These are phyloP conservation scores for Ceratocystis diversiconidia DNA, from an alignment of 2,329 filamentous ascomycete species.

Conservation along the genomic window DNA sequence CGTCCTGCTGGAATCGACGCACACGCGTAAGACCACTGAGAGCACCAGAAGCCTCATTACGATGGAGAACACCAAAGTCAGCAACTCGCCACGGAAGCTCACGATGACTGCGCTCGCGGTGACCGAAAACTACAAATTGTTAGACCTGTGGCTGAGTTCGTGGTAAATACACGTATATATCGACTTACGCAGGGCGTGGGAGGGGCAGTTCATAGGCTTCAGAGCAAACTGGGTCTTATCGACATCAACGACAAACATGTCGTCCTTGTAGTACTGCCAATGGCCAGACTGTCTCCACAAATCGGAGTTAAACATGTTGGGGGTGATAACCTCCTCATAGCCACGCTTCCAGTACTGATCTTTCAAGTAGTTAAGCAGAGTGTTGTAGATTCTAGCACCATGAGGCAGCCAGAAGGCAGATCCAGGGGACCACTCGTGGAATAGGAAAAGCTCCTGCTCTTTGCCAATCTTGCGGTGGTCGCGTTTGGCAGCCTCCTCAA, in stretches of 20 bases:
- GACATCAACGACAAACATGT: constrained; percentile 65
- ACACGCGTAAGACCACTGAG: constrained; percentile 83
- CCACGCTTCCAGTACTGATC: constrained; percentile 84
- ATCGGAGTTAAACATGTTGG: constrained; percentile 84
- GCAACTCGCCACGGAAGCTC: constrained; percentile 86
- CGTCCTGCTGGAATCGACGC: constrained; percentile 88
- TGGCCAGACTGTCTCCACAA: constrained; percentile 93
- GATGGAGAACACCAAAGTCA: constrained; percentile 88
- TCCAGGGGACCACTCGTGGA: constrained; percentile 84
- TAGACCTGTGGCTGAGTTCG: background rate
- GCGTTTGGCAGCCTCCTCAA: constrained; percentile 95
- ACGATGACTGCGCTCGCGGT: constrained; percentile 28
- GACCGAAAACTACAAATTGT: constrained; percentile 18
- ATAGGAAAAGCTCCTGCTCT: constrained; percentile 96
- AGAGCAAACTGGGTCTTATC: constrained; percentile 63
- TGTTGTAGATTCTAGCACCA: constrained; percentile 86
- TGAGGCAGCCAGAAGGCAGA: constrained; percentile 87
- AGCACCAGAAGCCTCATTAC: constrained; percentile 89
- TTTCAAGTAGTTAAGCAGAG: constrained; percentile 65
- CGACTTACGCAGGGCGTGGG: constrained; percentile 49
- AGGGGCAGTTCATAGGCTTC: constrained; percentile 98
- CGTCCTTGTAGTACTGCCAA: constrained; percentile 74
- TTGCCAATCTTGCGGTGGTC: constrained; percentile 88
- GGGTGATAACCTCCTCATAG: constrained; percentile 89
- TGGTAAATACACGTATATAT: background rate